Evolutionary conservation across 345 rosid genomes (phyloP).

Genomic region (Rhizophora apiculata): DNA sequence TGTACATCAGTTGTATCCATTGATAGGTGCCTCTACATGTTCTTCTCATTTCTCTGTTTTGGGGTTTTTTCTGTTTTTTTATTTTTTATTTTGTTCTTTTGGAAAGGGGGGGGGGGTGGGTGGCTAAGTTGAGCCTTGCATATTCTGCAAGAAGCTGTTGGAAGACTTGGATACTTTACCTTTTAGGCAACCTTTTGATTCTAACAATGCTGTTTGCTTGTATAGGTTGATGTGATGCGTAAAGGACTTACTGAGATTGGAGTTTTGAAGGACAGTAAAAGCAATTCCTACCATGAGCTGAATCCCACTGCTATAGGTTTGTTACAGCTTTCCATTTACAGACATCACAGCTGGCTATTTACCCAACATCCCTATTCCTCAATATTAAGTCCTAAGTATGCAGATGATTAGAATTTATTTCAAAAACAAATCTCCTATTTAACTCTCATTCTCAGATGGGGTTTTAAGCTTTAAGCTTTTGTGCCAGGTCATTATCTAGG

Average conservation of each 20-base stretch:
- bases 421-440: not conserved
- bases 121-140: too few relatives aligned
- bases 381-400: not conserved
- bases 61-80: not conserved
- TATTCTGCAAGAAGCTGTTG: too few relatives aligned
- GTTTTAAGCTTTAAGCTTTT: not conserved
- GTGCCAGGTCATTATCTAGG: conserved; percentile 90
- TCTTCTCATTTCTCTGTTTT: not conserved
- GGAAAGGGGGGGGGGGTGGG: too few relatives aligned
- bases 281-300: conserved; percentile 50
- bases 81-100: not conserved
- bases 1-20: not conserved
- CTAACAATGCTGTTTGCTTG: conserved; percentile 21
- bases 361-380: not conserved
- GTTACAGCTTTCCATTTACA: conserved; percentile 10
- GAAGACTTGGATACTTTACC: too few relatives aligned
- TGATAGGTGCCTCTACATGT: not conserved
- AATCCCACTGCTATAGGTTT: conserved; percentile 96
- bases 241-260: conserved; percentile 84
- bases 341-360: not conserved
- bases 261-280: conserved; percentile 46
- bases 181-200: conserved; percentile 1
- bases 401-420: not conserved
- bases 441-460: not conserved
- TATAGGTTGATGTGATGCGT: conserved; percentile 61